Evolutionary conservation across 345 rosid species (phyloP).

Genomic region (Stellera chamaejasme): DNA sequence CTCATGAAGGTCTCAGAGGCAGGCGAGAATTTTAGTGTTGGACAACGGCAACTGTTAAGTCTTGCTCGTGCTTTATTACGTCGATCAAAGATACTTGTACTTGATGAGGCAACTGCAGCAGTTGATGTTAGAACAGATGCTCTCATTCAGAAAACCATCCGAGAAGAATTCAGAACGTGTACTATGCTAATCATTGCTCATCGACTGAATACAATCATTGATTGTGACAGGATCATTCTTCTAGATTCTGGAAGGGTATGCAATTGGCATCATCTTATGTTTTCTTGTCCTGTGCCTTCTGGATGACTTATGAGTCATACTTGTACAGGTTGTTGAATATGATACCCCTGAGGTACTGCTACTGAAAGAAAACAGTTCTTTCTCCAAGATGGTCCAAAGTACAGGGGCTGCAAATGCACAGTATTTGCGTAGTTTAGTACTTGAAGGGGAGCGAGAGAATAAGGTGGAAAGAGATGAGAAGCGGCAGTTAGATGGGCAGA

Average conservation of each 20-base stretch:
- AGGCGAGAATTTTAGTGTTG: conserved; percentile 98
- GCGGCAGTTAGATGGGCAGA: conserved; percentile 53
- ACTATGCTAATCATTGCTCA: conserved; percentile 98
- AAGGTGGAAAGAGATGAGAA: conserved; percentile 28
- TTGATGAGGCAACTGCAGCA: conserved; percentile 99
- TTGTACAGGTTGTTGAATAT: conserved; percentile 75
- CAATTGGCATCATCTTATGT: background rate
- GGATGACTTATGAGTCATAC: conserved; percentile 6
- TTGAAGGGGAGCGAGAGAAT: conserved; percentile 38
- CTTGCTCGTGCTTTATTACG: conserved; percentile 96
- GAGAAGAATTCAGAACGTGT: conserved; percentile 94
- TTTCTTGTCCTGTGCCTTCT: background rate
- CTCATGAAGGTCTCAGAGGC: conserved; percentile 72
- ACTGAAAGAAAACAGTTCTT: conserved; percentile 62
- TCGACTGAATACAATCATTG: conserved; percentile 92
- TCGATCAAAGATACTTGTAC: conserved; percentile 94
- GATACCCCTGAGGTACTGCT: conserved; percentile 72
- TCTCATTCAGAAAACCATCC: conserved; percentile 92
- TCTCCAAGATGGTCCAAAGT: conserved; percentile 96
- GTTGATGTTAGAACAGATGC: conserved; percentile 99
- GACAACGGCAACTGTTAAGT: conserved; percentile 94
- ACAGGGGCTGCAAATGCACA: conserved; percentile 95
- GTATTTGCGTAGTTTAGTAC: conserved; percentile 70
- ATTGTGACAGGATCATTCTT: conserved; percentile 81
- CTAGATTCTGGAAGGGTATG: conserved; percentile 91